These are phyloP conservation scores for Entomophthora muscae DNA, from an alignment of 371 early-diverging fungal genomes.

Conservation along the genomic window DNA sequence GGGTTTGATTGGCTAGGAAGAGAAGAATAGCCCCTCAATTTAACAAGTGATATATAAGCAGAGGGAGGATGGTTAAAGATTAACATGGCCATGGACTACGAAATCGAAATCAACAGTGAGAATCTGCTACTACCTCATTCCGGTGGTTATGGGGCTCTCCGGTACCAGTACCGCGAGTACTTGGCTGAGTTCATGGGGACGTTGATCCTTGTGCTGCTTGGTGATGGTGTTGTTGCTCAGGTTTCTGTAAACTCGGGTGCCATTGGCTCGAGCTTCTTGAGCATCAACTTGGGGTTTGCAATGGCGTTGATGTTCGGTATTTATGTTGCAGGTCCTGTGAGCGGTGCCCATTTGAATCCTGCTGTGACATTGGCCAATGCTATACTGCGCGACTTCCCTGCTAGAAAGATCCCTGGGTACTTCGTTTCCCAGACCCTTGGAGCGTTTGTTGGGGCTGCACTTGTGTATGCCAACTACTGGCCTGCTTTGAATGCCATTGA, in stretches of 20 bases:
- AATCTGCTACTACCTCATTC: background rate
- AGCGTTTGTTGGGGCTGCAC: slow-evolving; percentile 48
- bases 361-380: slow-evolving; percentile 53
- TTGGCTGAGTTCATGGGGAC: slow-evolving; percentile 63
- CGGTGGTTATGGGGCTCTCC: background rate
- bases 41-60: no score
- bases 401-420: slow-evolving; percentile 37
- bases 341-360: slow-evolving; percentile 67
- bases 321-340: slow-evolving; percentile 51
- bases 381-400: slow-evolving; percentile 41
- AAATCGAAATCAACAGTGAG: background rate
- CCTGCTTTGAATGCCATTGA: slow-evolving; percentile 33
- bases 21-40: no score
- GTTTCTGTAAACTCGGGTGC: slow-evolving; percentile 11
- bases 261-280: slow-evolving; percentile 20
- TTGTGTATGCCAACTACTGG: slow-evolving; percentile 30
- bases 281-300: slow-evolving; percentile 34
- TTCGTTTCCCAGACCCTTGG: slow-evolving; percentile 41
- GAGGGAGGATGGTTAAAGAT: no score
- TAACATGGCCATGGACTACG: no score
- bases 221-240: slow-evolving; percentile 43
- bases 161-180: slow-evolving; percentile 6
- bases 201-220: slow-evolving; percentile 44
- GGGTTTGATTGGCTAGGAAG: no score
- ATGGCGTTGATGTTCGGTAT: slow-evolving; percentile 35